Base-by-base conservation (phyloP, 73 alveolate species). In the Paramecium pentaurelia region DNA sequence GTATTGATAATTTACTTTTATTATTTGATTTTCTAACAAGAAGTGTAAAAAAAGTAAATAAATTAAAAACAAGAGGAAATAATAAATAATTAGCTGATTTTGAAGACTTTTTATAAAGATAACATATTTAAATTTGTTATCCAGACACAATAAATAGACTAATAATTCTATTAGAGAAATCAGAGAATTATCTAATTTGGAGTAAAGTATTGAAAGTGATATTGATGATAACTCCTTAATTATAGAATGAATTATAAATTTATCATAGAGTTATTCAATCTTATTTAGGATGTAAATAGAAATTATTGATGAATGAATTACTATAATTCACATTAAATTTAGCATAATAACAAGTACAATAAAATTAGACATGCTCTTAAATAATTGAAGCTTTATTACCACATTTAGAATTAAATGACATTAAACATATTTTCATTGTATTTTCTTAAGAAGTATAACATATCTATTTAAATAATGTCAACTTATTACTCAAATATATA, bases 1-100 rank as follows among this genome's bases (percentile, higher is more conserved):
- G 11, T 9, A 47, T 80, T 32, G 91, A 80, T 25, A 80, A 36
- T 27, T 28, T 80, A 4, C 51, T 80, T 8, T 25, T 80, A n/a
- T 42, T 80, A 80, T 80, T 80, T 80, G 91, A 80, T 80, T 80
- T 80, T 36, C 32, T 80, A 25, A 32, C 91, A 3, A 32, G 42
- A 47, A 27, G 77, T 80, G 73, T 80, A 12, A 80, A 27, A 30
- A 80, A 49, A 12, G 64, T 80, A 25, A 80, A 47, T 44, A 80
- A 80, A 45, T 40, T 32, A 14, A 80, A 40, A 45, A 44, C 8
- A 2, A 80, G 58, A 36, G 36, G 54, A 54, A 54, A 18, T 4
- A 27, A 40, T 34, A 36, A 60, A 16, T 7, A 80, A 47, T 8
- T 64, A 28, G 12, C 42, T 45, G 91, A 80, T 45, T 80, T 80